Conservation (phyloP, 2,329 filamentous ascomycete species). For the Monosporascus ibericus region DNA sequence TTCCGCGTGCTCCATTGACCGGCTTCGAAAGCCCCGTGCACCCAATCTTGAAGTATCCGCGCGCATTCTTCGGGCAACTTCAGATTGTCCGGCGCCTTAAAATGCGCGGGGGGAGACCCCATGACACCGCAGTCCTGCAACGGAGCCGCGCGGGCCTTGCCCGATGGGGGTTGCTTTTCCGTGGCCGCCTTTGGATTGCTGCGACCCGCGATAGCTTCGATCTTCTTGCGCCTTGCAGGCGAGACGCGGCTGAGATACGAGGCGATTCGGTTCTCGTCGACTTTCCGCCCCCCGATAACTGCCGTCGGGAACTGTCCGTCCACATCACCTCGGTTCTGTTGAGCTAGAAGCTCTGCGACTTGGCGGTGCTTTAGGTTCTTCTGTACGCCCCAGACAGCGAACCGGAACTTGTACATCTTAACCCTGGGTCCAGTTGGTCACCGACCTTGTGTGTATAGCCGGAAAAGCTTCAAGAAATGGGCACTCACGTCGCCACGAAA, state of each 20-base stretch:
- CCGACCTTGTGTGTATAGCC: not conserved
- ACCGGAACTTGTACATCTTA: slow-evolving; percentile 19
- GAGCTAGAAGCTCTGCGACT: slow-evolving; percentile 12
- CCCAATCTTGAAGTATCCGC: slow-evolving; percentile 12
- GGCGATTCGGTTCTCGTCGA: slow-evolving; percentile 11
- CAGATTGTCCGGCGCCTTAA: slow-evolving; percentile 12
- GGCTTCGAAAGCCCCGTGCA: slow-evolving; percentile 10
- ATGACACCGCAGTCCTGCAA: slow-evolving; percentile 6
- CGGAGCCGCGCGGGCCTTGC: slow-evolving; percentile 12
- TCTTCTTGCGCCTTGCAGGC: slow-evolving; percentile 7
- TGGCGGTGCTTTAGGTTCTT: slow-evolving; percentile 16
- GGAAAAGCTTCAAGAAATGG: not conserved
- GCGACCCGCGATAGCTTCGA: slow-evolving; percentile 6
- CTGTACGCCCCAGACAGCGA: slow-evolving; percentile 17
- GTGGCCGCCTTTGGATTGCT: not conserved
- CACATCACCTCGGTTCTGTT: slow-evolving; percentile 9
- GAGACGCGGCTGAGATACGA: slow-evolving; percentile 12
- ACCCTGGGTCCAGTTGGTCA: slow-evolving; percentile 9
- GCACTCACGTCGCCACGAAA: slow-evolving; percentile 18
- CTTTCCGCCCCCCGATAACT: slow-evolving; percentile 12
- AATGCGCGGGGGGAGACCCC: not conserved
- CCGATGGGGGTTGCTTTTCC: slow-evolving; percentile 5
- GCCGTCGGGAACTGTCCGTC: slow-evolving; percentile 9
- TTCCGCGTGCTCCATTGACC: slow-evolving; percentile 5
- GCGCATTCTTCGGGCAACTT: slow-evolving; percentile 14